Evolutionary conservation across 495 filamentous ascomycete species (phyloP).

Genomic region (Penicillium steckii): DNA sequence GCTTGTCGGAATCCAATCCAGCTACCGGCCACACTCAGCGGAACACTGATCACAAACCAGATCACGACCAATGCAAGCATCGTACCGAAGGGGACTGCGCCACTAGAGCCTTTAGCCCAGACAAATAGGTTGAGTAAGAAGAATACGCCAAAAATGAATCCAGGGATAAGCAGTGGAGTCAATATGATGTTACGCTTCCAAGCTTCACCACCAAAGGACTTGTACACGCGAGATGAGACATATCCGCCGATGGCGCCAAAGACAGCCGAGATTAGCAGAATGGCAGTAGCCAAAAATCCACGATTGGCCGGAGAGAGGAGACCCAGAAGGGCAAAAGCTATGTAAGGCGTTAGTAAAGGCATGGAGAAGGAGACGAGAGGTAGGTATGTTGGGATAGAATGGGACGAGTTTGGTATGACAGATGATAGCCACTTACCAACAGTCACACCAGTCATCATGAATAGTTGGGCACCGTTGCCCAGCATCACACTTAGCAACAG

Average conservation of each 20-base stretch:
- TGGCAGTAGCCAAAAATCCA: slow-evolving; percentile 86
- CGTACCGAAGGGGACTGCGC: slow-evolving; percentile 92
- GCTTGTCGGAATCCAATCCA: slow-evolving; percentile 84
- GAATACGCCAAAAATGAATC: slow-evolving; percentile 82
- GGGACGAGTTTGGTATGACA: too few species aligned
- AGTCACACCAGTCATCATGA: slow-evolving; percentile 95
- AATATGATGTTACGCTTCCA: slow-evolving; percentile 93
- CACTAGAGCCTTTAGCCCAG: slow-evolving; percentile 85
- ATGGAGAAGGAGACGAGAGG: background rate
- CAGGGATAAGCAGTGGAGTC: slow-evolving; percentile 83
- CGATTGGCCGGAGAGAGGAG: slow-evolving; percentile 94
- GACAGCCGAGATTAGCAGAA: slow-evolving; percentile 87
- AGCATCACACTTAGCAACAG: slow-evolving; percentile 84
- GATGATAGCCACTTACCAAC: slow-evolving; percentile 52
- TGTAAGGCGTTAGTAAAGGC: background rate
- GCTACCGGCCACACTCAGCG: slow-evolving; percentile 83
- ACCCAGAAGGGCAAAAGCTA: slow-evolving; percentile 83
- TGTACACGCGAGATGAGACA: slow-evolving; percentile 84
- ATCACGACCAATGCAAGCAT: slow-evolving; percentile 92
- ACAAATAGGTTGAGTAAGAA: slow-evolving; percentile 96
- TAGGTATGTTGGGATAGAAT: too few species aligned
- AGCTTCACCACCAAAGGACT: slow-evolving; percentile 82
- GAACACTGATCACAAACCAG: slow-evolving; percentile 96
- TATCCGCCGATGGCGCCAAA: slow-evolving; percentile 95
- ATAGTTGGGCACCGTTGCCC: slow-evolving; percentile 92